Evolutionary conservation across 2,329 filamentous ascomycete genomes (phyloP).

Genomic region (Pseudovirgaria hyperparasitica): DNA sequence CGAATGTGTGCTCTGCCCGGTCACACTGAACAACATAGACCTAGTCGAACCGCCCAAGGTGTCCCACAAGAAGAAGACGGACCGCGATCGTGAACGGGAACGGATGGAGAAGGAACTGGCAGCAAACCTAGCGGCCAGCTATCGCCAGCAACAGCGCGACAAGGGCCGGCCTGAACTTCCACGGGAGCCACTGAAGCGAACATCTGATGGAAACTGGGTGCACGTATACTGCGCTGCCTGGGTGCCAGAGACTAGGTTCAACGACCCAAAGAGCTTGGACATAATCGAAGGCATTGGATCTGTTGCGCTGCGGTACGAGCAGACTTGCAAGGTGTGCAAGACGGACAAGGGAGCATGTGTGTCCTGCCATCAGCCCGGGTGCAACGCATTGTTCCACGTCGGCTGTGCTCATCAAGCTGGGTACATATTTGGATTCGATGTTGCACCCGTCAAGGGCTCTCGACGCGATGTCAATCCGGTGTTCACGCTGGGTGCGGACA

Average conservation of each 20-base stretch:
- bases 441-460: constrained; percentile 80
- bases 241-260: constrained; percentile 88
- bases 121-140: constrained; percentile 65
- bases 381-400: constrained; percentile 62
- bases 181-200: constrained; percentile 83
- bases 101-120: constrained; percentile 74
- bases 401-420: constrained; percentile 79
- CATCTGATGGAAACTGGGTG: constrained; percentile 95
- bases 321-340: constrained; percentile 76
- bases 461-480: constrained; percentile 69
- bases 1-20: constrained; percentile 82
- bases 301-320: constrained; percentile 68
- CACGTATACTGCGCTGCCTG: constrained; percentile 89
- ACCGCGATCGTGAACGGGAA: constrained; percentile 84
- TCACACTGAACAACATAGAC: constrained; percentile 69
- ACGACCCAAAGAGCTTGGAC: constrained; percentile 66
- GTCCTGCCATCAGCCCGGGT: constrained; percentile 67
- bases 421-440: constrained; percentile 78
- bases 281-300: constrained; percentile 70
- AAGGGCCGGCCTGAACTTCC: constrained; percentile 72
- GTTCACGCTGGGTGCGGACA: constrained; percentile 64
- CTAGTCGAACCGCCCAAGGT: constrained; percentile 72
- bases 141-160: constrained; percentile 70
- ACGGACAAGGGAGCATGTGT: constrained; percentile 65
- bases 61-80: constrained; percentile 77